phyloP scores from a whole-genome alignment of 371 early-diverging fungal species.

The Mucor mucedo region DNA sequence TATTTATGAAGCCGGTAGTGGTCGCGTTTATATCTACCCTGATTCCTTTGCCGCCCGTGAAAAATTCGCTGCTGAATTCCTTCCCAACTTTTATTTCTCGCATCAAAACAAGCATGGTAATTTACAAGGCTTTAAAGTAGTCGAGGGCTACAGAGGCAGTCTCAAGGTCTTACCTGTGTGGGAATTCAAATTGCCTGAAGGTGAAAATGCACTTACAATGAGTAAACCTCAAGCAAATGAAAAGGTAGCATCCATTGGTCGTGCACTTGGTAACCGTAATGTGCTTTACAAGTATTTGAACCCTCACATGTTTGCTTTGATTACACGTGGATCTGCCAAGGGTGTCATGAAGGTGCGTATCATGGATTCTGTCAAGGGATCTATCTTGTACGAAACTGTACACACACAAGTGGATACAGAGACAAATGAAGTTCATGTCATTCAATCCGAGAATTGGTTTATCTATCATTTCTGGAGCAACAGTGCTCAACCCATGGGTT shows the following conservation, averaged over 20 bases:
- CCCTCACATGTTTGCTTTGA: constrained; percentile 82
- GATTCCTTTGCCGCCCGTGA: constrained; percentile 53
- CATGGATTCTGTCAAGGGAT: constrained; percentile 87
- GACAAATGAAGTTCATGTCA: constrained; percentile 62
- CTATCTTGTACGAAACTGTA: constrained; percentile 71
- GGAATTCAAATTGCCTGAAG: constrained; percentile 64
- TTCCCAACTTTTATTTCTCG: constrained; percentile 63
- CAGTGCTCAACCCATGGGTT: constrained; percentile 55
- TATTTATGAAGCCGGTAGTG: constrained; percentile 64
- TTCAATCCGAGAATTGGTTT: constrained; percentile 88
- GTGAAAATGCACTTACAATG: constrained; percentile 60
- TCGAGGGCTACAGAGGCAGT: constrained; percentile 57
- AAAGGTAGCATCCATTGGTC: constrained; percentile 85
- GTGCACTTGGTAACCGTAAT: constrained; percentile 91
- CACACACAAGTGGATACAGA: constrained; percentile 70
- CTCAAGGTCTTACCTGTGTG: constrained; percentile 61
- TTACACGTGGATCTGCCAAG: constrained; percentile 44
- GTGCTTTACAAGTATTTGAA: constrained; percentile 97
- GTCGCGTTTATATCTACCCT: constrained; percentile 66
- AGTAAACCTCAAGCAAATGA: constrained; percentile 46
- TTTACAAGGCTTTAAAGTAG: constrained; percentile 58
- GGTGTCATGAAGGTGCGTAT: constrained; percentile 67
- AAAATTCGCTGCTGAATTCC: constrained; percentile 49
- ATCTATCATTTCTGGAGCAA: constrained; percentile 90
- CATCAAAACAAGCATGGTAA: constrained; percentile 40